Evolutionary conservation across 2,329 filamentous ascomycete species (phyloP).

Genomic region (Paracorniculantispora psalliotae): DNA sequence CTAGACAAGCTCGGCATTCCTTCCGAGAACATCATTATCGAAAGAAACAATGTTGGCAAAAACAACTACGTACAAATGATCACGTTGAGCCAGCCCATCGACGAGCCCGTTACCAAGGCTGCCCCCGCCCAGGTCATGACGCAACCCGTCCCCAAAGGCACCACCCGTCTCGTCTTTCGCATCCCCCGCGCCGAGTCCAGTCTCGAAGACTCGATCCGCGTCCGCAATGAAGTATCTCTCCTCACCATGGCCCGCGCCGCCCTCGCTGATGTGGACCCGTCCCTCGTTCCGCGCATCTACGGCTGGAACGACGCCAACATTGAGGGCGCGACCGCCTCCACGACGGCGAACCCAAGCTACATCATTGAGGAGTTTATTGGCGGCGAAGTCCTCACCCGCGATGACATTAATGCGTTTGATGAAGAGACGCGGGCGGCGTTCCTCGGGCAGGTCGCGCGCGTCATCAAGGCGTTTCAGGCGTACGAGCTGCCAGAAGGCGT

Average conservation of each 20-base stretch:
- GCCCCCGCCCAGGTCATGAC: not conserved
- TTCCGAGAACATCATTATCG: too few species aligned
- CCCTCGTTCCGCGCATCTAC: slow-evolving; percentile 1
- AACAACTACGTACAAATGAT: too few species aligned
- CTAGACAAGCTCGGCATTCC: too few species aligned
- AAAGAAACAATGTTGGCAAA: too few species aligned
- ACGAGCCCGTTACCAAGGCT: too few species aligned
- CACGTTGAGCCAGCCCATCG: too few species aligned
- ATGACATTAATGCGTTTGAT: too few species aligned
- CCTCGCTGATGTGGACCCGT: not conserved
- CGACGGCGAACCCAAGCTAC: not conserved
- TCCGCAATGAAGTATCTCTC: slow-evolving; percentile 12
- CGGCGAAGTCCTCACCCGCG: not conserved
- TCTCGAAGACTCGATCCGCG: slow-evolving; percentile 10
- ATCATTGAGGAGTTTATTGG: slow-evolving; percentile 14
- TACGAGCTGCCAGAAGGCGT: slow-evolving; percentile 4
- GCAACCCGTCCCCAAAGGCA: slow-evolving; percentile 13
- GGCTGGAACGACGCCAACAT: slow-evolving; percentile 5
- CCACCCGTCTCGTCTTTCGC: slow-evolving; percentile 9
- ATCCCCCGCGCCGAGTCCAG: slow-evolving; percentile 10
- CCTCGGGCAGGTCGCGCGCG: slow-evolving; percentile 8
- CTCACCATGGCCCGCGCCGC: slow-evolving; percentile 10
- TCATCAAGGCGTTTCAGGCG: slow-evolving; percentile 9
- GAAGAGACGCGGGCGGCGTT: not conserved
- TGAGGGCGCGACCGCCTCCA: not conserved